Percentiles rank a stretch among this genome's conserved stretches.
phyloP scores from a whole-genome alignment of 1,284 basidiomycete genomes.

The Apiotrichum domesticum region DNA sequence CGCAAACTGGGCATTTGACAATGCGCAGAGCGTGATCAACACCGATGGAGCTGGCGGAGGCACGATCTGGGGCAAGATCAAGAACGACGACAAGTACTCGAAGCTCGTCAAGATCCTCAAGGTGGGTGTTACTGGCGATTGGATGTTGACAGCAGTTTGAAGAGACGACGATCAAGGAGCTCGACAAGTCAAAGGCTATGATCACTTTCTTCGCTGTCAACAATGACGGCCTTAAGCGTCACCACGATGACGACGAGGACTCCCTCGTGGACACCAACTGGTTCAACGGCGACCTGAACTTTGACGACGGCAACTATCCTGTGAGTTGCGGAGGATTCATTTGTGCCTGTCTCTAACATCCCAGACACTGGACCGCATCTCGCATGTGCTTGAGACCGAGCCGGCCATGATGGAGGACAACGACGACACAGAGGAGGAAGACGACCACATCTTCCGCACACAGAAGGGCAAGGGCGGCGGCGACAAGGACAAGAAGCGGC shows the following conservation, averaged over 20 bases:
- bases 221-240: conserved; percentile 43
- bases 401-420: neutral
- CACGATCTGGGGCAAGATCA: conserved; percentile 43
- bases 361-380: no score
- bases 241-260: conserved; percentile 28
- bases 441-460: no score
- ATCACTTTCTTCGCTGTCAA: conserved; percentile 49
- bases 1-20: conserved; percentile 2
- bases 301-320: neutral
- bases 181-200: conserved; percentile 31
- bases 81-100: conserved; percentile 42
- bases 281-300: neutral
- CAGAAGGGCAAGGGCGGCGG: neutral
- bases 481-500: conserved; percentile 54
- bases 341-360: no score
- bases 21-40: neutral
- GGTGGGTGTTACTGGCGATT: conserved; percentile 9
- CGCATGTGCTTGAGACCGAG: no score
- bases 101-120: conserved; percentile 46
- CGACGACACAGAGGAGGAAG: no score
- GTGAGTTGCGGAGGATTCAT: no score
- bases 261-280: neutral
- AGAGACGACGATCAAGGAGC: conserved; percentile 32
- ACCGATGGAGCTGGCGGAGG: conserved; percentile 14
- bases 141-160: conserved; percentile 25